phyloP scores from a whole-genome alignment of 768 basidiomycete species.

The Leccinum barrowsii region DNA sequence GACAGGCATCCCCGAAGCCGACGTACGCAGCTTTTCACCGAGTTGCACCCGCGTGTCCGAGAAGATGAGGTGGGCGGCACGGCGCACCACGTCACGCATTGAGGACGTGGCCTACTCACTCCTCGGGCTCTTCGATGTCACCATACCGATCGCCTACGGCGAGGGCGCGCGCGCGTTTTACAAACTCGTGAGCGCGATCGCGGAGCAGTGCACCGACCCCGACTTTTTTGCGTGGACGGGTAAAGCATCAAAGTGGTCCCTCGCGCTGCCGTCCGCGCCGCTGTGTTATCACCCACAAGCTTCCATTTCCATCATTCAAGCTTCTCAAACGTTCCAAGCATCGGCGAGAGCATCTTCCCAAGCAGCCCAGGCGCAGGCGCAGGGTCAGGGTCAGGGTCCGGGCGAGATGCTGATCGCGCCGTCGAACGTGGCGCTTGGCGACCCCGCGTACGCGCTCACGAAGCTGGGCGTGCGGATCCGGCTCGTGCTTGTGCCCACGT shows the following conservation, averaged over 20 bases:
- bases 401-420: constrained; percentile 7
- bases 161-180: constrained; percentile 22
- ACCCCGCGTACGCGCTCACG: constrained; percentile 21
- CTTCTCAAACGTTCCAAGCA: no score
- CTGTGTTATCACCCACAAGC: constrained; percentile 14
- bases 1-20: constrained; percentile 20
- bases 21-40: constrained; percentile 21
- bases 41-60: constrained; percentile 17
- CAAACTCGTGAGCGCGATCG: constrained; percentile 18
- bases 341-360: no score
- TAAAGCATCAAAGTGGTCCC: constrained; percentile 23
- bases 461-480: constrained; percentile 20
- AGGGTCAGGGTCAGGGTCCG: background rate
- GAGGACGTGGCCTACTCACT: constrained; percentile 26
- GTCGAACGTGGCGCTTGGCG: constrained; percentile 12
- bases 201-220: constrained; percentile 15
- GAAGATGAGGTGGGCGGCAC: constrained; percentile 26
- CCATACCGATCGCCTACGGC: constrained; percentile 22
- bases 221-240: constrained; percentile 24
- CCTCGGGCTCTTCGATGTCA: constrained; percentile 22
- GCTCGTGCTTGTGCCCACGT: constrained; percentile 19
- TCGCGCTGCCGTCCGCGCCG: constrained; percentile 22
- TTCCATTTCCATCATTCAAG: background rate
- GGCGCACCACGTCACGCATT: constrained; percentile 18
- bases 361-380: no score